A percentile compares a stretch with the other conserved stretches of the same genome.
phyloP scores from a whole-genome alignment of 75 land plant species.

The Cupressus sempervirens region DNA sequence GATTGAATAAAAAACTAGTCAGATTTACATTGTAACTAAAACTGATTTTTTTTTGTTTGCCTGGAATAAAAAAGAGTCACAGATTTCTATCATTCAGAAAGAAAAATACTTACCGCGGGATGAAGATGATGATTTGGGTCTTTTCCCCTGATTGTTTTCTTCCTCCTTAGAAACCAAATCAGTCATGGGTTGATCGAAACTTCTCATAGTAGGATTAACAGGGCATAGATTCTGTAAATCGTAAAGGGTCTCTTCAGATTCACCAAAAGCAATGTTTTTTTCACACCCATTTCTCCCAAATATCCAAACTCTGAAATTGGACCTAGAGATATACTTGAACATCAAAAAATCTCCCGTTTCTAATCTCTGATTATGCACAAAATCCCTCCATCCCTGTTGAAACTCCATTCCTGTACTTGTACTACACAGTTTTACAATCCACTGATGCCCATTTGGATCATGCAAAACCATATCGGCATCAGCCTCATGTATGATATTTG shows the following conservation, averaged over 20 bases:
- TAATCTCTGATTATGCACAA: not conserved
- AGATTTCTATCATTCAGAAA: too few species aligned
- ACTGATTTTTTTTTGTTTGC: not conserved
- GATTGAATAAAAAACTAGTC: not conserved
- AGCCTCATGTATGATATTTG: not conserved
- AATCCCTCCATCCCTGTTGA: not conserved
- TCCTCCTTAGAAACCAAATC: too few species aligned
- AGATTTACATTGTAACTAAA: not conserved
- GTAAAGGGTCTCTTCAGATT: not conserved
- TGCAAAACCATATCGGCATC: not conserved
- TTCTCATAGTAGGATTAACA: too few species aligned
- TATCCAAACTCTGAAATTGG: not conserved
- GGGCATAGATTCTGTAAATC: not conserved
- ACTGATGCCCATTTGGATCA: not conserved
- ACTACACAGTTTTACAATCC: not conserved
- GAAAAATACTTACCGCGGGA: too few species aligned
- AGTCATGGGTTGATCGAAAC: too few species aligned
- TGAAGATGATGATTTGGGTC: too few species aligned
- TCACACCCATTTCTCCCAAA: conserved; percentile 9
- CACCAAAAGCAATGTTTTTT: not conserved
- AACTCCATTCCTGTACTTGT: not conserved
- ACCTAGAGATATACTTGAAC: not conserved
- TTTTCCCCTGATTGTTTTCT: too few species aligned
- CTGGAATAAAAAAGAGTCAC: not conserved
- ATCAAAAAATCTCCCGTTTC: conserved; percentile 4